Conservation (phyloP, 345 rosid species). For the Boechera divaricarpa region DNA sequence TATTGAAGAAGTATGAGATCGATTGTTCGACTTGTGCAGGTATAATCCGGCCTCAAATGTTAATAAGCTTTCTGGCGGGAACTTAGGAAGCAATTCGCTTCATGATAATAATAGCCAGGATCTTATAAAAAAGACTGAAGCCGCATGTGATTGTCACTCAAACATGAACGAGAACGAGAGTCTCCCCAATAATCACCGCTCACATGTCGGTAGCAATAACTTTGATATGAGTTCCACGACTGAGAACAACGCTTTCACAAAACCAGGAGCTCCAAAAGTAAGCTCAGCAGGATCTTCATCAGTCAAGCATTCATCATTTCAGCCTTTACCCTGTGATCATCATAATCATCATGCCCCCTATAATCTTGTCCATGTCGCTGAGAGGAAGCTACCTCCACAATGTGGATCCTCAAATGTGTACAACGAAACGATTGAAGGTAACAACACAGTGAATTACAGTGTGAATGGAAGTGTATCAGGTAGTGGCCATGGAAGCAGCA, state of each 20-base stretch:
- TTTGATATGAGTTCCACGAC: constrained; percentile 58
- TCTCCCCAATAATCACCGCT: constrained; percentile 52
- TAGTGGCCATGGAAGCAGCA: constrained; percentile 73
- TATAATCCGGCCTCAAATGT: constrained; percentile 61
- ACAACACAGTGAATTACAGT: constrained; percentile 56
- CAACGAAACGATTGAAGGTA: constrained; percentile 43
- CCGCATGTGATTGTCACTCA: constrained; percentile 43
- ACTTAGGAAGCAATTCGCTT: constrained; percentile 60
- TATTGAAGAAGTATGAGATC: constrained; percentile 16
- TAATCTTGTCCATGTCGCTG: constrained; percentile 28
- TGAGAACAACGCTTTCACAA: constrained; percentile 49
- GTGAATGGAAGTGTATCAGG: constrained; percentile 72
- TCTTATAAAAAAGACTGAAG: constrained; percentile 53
- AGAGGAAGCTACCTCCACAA: constrained; percentile 42
- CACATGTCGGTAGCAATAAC: constrained; percentile 65
- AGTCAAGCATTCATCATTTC: constrained; percentile 36
- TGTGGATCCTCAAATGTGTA: constrained; percentile 45
- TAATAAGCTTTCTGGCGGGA: constrained; percentile 60
- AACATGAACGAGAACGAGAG: constrained; percentile 50
- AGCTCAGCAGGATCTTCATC: constrained; percentile 51
- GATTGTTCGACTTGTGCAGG: constrained; percentile 51
- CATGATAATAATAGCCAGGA: constrained; percentile 50
- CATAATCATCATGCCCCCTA: constrained; percentile 35
- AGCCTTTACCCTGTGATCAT: constrained; percentile 40
- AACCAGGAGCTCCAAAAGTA: constrained; percentile 49